Percentiles rank a stretch among this genome's conserved stretches.
Evolutionary conservation across 2,329 filamentous ascomycete species (phyloP).

Genomic region (Alternaria sp.): DNA sequence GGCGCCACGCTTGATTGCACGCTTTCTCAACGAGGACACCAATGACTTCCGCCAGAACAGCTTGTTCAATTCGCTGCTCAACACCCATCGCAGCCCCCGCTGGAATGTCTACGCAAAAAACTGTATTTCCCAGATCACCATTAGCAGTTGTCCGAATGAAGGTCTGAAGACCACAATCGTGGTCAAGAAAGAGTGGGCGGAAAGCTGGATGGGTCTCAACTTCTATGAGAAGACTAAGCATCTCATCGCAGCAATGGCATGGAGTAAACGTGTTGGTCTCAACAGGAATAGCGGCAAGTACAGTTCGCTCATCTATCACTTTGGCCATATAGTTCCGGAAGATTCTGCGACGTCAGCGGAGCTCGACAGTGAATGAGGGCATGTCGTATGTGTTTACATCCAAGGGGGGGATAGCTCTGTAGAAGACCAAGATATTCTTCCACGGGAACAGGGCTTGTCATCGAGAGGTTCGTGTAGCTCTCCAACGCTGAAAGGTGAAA

Average conservation of each 20-base stretch:
- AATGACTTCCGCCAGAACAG: background rate
- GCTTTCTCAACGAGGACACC: background rate
- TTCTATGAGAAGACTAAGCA: background rate
- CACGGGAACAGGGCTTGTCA: too few species aligned
- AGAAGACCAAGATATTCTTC: too few species aligned
- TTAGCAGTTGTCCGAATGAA: background rate
- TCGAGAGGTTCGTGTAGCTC: too few species aligned
- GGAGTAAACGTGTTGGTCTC: background rate
- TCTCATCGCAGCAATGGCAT: background rate
- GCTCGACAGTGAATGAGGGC: background rate
- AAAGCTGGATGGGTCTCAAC: background rate
- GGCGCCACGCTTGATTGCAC: background rate
- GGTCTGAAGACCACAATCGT: background rate
- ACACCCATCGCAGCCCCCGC: background rate
- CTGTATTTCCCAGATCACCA: background rate
- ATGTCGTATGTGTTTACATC: background rate
- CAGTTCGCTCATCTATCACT: background rate
- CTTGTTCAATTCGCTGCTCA: background rate
- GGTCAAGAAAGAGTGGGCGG: background rate
- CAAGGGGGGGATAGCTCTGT: background rate
- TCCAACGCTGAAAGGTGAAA: too few species aligned
- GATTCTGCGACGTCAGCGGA: background rate
- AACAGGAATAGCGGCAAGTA: background rate
- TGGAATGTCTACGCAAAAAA: background rate
- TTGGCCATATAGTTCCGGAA: background rate